Base-by-base conservation (phyloP, 352 stramenopile genomes). In the Thalassiosira livingstoniorum region DNA sequence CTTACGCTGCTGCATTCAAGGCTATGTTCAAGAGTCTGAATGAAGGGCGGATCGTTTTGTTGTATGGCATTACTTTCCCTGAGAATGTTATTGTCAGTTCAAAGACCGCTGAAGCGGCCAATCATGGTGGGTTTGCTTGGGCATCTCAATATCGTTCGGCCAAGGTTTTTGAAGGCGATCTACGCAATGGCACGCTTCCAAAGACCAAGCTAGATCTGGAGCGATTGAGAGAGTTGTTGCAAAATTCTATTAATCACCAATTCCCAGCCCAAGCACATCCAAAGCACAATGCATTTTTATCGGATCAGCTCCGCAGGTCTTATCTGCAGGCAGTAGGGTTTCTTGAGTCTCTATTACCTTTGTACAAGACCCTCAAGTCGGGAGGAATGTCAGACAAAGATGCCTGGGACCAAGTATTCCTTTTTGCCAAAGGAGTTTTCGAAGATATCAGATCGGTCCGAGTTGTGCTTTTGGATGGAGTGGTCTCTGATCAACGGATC, bases 1-100 rank as follows among this genome's bases (percentile, higher is more conserved):
- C 64, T 4, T 23, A 64, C 25, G 65, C 65, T 5, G 35, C 47
- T 63, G 65, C 65, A n/a, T 57, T 75, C 67, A 75, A 75, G 37
- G 67, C 67, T 7, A 66, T 43, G 11, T 75, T 66, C 31, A 10
- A 31, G 2, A 27, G 5, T 29, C 53, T 75, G 13, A 4, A 60
- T 15, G 53, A 31, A 4, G 58, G 34, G 31, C 2, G 37, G 37
- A 67, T 75, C 7, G 57, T 67, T 43, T 27, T 66, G 13, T 75
- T 54, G 18, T 67, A 57, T 32, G 67, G 58, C 0, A 13, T 66
- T 2, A 51, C 67, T 21, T 66, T 32, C 32, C 67, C 67, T 7
- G 34, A 65, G 53, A 32, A 67, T 2, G 32, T 75, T 27, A 13
- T 75, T 2, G 57, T 60, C 21, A 35, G 1, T 32, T 23, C 58